Evolutionary conservation across 2,329 filamentous ascomycete genomes (phyloP), one percentile per base, ranked within the genome.

Genomic region (Tolypocladium paradoxum): DNA sequence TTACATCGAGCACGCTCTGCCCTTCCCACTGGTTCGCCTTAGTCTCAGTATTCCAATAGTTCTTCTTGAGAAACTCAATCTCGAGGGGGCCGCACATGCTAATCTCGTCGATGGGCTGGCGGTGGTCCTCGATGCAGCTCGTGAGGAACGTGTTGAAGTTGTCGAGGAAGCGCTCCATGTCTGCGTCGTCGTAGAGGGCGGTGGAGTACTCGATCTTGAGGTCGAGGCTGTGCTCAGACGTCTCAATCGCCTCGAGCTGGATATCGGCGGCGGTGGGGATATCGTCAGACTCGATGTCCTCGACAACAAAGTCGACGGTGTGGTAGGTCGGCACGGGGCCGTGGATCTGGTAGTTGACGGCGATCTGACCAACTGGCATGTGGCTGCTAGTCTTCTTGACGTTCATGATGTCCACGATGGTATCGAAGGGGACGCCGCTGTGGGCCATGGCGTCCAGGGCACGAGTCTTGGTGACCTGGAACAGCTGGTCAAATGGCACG

Each of bases 151-250:
- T 55, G 31, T 59, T 53, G 50, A 64, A 60, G 53, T 62, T 61
- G 48, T 64, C 59, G 29, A 63, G 52, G 57, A 63, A 63, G n/a
- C 59, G 58, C 36, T 60, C 58, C 60, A 63, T 63, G 47, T 61
- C 57, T 0, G 50, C 31, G 14, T 57, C 51, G 31, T 48, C 33
- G 54, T 63, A 63, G 8, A 63, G 56, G 11, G 56, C 56, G 1
- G 58, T 59, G 1, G 59, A 52, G 51, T 60, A 63, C 51, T 63
- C 60, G 9, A 63, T 55, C 50, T 57, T 58, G 24, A 63, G 54
- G 49, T 60, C 58, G 11, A 63, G 57, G 36, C 58, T 54, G 43
- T 59, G 56, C 40, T 60, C 56, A 5, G 56, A 54, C 4, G 56
- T 60, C 48, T 62, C 60, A 14, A 62, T 57, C 11, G 60, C 60